Base-by-base conservation (phyloP, 2,329 filamentous ascomycete species). In the Pseudogymnoascus sp. region DNA sequence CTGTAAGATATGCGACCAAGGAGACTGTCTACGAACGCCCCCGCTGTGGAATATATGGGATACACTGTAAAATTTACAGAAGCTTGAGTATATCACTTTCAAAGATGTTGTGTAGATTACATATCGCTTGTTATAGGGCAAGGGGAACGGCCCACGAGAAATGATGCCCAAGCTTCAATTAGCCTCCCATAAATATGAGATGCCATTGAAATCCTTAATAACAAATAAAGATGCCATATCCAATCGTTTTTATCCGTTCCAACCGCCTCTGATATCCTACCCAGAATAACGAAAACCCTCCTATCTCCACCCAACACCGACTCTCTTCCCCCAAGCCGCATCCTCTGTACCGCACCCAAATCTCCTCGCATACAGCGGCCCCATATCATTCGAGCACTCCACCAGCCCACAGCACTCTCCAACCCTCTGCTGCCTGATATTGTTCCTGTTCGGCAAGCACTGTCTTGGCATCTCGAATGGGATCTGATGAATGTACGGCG, bases 391-490 rank as follows among this genome's bases (percentile, higher is more conserved):
- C 7, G 58, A 37, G 25, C 58, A 59, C 27, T 59, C 58, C 8
- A 59, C 13, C 18, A 37, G 2, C 58, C 58, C 58, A 39, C 58
- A 59, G 37, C 33, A 40, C 33, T 59, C 58, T 31, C 33, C 33
- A n/a, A 31, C 25, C 18, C 58, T 59, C 27, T 27, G 21, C 40
- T 35, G 35, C 15, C 29, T 48, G 4, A 61, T 42, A 61, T 61
- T 61, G n/a, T 42, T 18, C 18, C 59, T 37, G 25, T 29, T 45
- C 12, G 59, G 59, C 27, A 61, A 55, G 59, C 59, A 61, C 13
- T 48, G 35, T 21, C 39, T 35, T 21, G 40, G 59, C 25, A 61
- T 36, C 40, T 61, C 59, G 31, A 61, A 61, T 48, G 59, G 59
- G 25, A 45, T 9, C 18, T 48, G 18, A 8, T 58, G 18, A 21